Evolutionary conservation across 306 rosid species (phyloP).

Genomic region (Oemleria cerasiformis): DNA sequence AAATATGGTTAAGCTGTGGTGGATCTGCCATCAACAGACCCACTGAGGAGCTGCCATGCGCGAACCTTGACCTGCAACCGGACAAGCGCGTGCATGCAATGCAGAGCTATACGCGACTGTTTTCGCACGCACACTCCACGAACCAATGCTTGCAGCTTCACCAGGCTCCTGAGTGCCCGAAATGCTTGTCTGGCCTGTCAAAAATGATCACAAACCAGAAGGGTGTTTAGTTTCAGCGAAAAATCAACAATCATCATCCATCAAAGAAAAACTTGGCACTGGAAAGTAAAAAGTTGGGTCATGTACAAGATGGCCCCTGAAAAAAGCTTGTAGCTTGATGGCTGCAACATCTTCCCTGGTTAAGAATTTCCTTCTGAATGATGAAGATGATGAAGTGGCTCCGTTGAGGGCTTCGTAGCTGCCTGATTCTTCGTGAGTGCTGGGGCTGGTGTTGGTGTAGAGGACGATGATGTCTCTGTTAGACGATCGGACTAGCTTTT

Average conservation of each 20-base stretch:
- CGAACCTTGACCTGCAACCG: slow-evolving; percentile 75
- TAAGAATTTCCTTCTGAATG: background rate
- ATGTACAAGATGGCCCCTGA: slow-evolving; percentile 85
- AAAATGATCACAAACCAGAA: background rate
- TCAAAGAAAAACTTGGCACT: background rate
- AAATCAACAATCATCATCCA: background rate
- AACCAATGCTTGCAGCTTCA: slow-evolving; percentile 82
- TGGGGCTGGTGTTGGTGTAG: slow-evolving; percentile 24
- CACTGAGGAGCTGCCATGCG: slow-evolving; percentile 54
- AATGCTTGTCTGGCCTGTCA: slow-evolving; percentile 73
- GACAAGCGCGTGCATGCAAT: slow-evolving; percentile 71
- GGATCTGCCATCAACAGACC: background rate
- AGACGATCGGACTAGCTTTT: slow-evolving; percentile 39
- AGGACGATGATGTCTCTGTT: slow-evolving; percentile 33
- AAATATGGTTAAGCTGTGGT: background rate
- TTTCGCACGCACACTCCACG: slow-evolving; percentile 64
- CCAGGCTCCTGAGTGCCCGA: slow-evolving; percentile 66
- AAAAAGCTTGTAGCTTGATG: slow-evolving; percentile 69
- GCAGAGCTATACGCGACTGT: slow-evolving; percentile 68
- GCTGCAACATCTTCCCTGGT: slow-evolving; percentile 50
- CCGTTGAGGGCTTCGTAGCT: slow-evolving; percentile 10
- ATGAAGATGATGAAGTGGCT: slow-evolving; percentile 9
- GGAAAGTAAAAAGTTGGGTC: background rate
- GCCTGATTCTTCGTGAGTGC: slow-evolving; percentile 22
- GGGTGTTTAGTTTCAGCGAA: background rate